Evolutionary conservation across 805 yeast genomes (phyloP).

Genomic region (Metschnikowia rubicola): DNA sequence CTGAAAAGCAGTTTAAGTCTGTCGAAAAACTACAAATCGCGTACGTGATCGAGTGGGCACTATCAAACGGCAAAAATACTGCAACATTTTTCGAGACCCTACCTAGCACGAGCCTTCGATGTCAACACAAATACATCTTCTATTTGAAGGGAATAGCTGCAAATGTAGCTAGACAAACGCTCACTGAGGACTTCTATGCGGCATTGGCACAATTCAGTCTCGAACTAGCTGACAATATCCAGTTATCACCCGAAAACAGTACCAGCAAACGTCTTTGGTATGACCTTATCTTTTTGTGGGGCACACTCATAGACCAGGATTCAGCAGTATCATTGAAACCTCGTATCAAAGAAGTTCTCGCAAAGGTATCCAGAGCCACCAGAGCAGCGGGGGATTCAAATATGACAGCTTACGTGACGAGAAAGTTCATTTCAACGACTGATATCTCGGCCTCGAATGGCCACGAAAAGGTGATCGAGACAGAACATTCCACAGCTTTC

Average conservation of each 20-base stretch:
- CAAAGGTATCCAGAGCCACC: slow-evolving; percentile 1
- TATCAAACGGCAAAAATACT: slow-evolving; percentile 17
- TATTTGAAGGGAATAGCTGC: slow-evolving; percentile 7
- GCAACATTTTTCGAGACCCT: slow-evolving; percentile 25
- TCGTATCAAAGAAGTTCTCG: slow-evolving; percentile 4
- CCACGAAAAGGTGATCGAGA: background rate
- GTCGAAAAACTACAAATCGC: slow-evolving; percentile 9
- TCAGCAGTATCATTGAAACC: background rate
- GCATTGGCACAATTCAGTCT: slow-evolving; percentile 16
- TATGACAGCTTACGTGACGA: slow-evolving; percentile 5
- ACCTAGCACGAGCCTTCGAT: slow-evolving; percentile 6
- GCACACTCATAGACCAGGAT: slow-evolving; percentile 10
- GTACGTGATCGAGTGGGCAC: slow-evolving; percentile 20
- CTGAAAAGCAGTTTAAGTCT: background rate
- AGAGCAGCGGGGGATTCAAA: background rate
- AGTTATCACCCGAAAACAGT: background rate
- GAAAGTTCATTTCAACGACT: slow-evolving; percentile 4
- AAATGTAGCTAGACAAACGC: background rate
- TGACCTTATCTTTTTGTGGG: slow-evolving; percentile 14
- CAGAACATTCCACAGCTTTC: background rate
- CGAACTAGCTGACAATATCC: background rate
- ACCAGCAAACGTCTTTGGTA: slow-evolving; percentile 10
- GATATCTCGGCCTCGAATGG: slow-evolving; percentile 1
- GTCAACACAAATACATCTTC: slow-evolving; percentile 16
- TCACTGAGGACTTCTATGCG: slow-evolving; percentile 10